Evolutionary conservation across 148 eudicot genomes (phyloP), one percentile per base, ranked within the genome.

Genomic region (Rhododendron williamsianum): DNA sequence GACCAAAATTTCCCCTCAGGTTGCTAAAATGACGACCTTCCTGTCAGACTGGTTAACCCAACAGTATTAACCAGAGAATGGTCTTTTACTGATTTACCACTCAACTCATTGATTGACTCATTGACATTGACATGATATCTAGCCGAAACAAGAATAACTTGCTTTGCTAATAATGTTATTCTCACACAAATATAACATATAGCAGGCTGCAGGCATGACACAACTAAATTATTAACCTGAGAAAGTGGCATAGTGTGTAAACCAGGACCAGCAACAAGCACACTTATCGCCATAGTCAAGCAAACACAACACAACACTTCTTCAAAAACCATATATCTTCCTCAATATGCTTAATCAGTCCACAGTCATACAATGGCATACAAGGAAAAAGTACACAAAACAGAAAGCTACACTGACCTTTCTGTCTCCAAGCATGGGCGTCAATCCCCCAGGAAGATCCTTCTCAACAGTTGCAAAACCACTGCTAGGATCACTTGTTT

Each of bases 371-470:
- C 67, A 63, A 21, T 13, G 35, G 2, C 9, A n/a, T 13, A 36
- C 51, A 13, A 56, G 60, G 27, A 21, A 36, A 67, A 58, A 49
- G 67, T 43, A 27, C 41, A 33, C n/a, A 8, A 69, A 56, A 81
- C 25, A 41, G 36, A 35, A 16, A 63, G 38, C 27, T 36, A 60
- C n/a, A 81, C 90, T 33, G 38, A 96, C 99, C 98, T 96, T 96
- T 88, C 89, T 93, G 86, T 96, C 98, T 1, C 99, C 99, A 86
- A 96, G 99, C 99, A 96, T 96, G 58, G 99, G 99, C 49, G 98
- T 96, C 90, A 96, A 87, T 80, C 99, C 91, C 83, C 99, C 99
- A 83, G 95, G 96, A 45, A 95, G 78, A 84, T 96, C 92, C 91
- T 91, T 95, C 90, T 95, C 98, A 41, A 96, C 97, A 72, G 99